phyloP scores from a whole-genome alignment of 2,329 filamentous ascomycete species.

The Fusarium begoniae region DNA sequence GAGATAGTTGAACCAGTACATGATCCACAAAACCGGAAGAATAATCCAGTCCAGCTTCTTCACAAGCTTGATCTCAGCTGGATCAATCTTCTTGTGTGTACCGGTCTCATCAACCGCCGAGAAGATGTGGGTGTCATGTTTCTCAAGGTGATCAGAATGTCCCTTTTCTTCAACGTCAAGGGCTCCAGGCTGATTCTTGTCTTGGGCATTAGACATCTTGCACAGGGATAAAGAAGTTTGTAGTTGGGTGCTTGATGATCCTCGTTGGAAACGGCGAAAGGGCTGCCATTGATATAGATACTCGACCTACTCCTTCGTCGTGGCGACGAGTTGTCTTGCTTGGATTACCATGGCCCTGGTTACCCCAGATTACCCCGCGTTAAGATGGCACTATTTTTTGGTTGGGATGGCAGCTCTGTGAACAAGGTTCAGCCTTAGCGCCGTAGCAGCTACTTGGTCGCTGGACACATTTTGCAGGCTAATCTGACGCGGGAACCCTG shows the following conservation, averaged over 20 bases:
- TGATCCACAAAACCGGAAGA: conserved; percentile 46
- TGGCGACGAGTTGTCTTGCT: not conserved
- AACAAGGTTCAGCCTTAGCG: conserved; percentile 11
- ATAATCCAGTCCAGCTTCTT: conserved; percentile 32
- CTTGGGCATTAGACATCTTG: not conserved
- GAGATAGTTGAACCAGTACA: conserved; percentile 54
- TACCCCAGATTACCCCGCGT: conserved; percentile 30
- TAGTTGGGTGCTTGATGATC: not conserved
- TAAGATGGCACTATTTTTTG: not conserved
- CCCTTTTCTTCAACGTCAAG: conserved; percentile 22
- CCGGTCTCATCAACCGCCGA: conserved; percentile 18
- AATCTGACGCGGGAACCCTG: not conserved
- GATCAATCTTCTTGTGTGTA: conserved; percentile 30
- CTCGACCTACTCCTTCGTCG: not conserved
- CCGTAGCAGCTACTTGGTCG: not conserved
- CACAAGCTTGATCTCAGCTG: conserved; percentile 30
- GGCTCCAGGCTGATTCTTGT: not conserved
- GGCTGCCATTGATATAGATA: conserved; percentile 15
- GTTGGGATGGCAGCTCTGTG: not conserved
- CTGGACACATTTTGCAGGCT: too few relatives aligned
- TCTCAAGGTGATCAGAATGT: conserved; percentile 11
- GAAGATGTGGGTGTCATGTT: conserved; percentile 11
- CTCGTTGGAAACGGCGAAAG: not conserved
- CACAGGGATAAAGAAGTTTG: not conserved
- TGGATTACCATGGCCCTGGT: not conserved